Evolutionary conservation across 2,329 filamentous ascomycete species (phyloP), one percentile per base, ranked within the genome.

Genomic region (Plectosphaerella cucumerina): DNA sequence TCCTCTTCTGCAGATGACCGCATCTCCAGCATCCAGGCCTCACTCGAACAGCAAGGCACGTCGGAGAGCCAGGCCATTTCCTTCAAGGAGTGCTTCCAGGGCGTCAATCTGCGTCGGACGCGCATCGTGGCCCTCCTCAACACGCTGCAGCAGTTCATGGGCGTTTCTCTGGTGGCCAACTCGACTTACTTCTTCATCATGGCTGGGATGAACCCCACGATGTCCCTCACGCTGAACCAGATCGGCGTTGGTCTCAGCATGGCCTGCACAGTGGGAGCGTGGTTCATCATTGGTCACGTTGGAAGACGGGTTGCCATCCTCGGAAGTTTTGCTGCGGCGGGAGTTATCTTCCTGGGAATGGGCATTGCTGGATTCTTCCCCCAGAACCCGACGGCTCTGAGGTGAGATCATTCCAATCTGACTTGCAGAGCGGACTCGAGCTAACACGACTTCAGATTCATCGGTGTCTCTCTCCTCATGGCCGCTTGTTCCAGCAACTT

Each of bases 11-110:
- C 21, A 8, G 43, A 46, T 6, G 44, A 26, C 21, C 50, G 39
- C 31, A 44, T 51, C 6, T 26, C 43, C 15, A 34, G 34, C 6
- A 52, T 47, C 2, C 42, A 26, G 14, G 44, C 50, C 5, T 47
- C 42, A 2, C 10, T 50, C 1, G 33, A 37, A 4, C 26, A 31
- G 26, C 26, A 31, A 31, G 26, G 26, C 26, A 11, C 26, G 26
- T 8, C 26, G 8, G 44, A 50, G n/a, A 39, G 48, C 14, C 43
- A 44, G 22, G 18, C 45, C 2, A 20, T 35, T 6, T 44, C 41
- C 4, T 52, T 42, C 17, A 22, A 42, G 17, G 50, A 52, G 20
- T 49, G 46, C 18, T 52, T 50, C n/a, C 34, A 35, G 14, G 43
- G 50, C 18, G 18, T 34, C 37, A 31, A 47, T 15, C 6, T 15